Base-by-base conservation (phyloP, 768 basidiomycete genomes). In the Tylopilus plumbeoviolaceoides region DNA sequence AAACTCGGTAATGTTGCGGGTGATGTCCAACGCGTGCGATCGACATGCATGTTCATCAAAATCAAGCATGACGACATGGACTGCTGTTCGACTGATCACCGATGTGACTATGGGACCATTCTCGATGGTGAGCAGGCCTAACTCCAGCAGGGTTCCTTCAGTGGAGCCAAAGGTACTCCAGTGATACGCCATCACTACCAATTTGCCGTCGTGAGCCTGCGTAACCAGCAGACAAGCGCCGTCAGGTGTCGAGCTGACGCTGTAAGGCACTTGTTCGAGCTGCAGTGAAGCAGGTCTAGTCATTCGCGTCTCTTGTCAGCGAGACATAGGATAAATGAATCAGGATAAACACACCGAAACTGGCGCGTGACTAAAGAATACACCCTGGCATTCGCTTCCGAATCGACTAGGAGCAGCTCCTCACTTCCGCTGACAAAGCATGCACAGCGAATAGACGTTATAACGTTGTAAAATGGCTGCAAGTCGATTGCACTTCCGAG, bases 141-240 rank as follows among this genome's bases (percentile, higher is more conserved):
- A 50, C n/a, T 71, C 59, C 0, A 81, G 59, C 0, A 27, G 17
- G 18, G 75, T 76, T n/a, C 81, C 82, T 15, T 69, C 60, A 0
- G 72, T 68, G 0, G 78, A 75, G 4, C 83, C 84, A 52, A 85
- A 82, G 1, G 80, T 79, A 12, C 66, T 69, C 78, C 78, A 82
- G 57, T 84, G 84, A 56, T 78, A 82, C 0, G 75, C 75, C 2
- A 66, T 72, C 5, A 78, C 18, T 2, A 35, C 23, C 44, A 63
- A 20, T 44, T 43, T 47, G 35, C 4, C 52, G 23, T 23, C 56
- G 21, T 59, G 46, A 1, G 47, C 46, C 35, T 73, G 67, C 7
- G 70, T 55, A 2, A 72, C 62, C 21, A 83, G 35, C 20, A 84
- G 60, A 57, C 81, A 83, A 20, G 82, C 71, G 0, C 79, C 81